Evolutionary conservation across 176 grass and related monocot species (phyloP), one percentile per base, ranked within the genome.

Genomic region (Dendrocalamus sinicus): DNA sequence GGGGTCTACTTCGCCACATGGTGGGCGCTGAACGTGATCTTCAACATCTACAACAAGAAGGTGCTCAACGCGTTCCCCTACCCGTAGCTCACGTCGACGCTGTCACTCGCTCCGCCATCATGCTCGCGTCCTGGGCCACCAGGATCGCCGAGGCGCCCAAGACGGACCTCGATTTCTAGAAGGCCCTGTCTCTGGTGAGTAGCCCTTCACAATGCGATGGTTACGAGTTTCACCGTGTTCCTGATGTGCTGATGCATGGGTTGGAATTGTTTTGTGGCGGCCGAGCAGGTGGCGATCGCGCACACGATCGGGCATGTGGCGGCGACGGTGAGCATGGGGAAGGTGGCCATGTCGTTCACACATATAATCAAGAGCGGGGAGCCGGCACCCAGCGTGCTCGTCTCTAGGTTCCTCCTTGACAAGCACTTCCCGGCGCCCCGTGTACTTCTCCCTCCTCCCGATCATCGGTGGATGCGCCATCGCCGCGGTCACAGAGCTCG

Each of bases 291-390:
- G 76, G 93, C 1, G 26, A 28, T 28, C 26, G 26, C 26, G 26
- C 26, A 28, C 26, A 28, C 96, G 52, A 84, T 98, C 59, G 96
- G 96, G 67, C 96, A 98, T 83, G 96, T 98, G 65, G 93, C 96
- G 51, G 96, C 96, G 73, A 98, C 91, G 26, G 86, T 98, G 76
- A 98, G 96, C 96, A 98, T 98, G 96, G 88, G 91, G 2, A 98
- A 98, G 91, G 96, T 98, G 78, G 93, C 93, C 50, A 93, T 95
- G 30, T 98, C 96, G 0, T 98, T 98, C 81, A 98, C 96, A 54
- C 96, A 95, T 82, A 98, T 98, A 85, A 98, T 98, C 77, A 98
- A 98, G 96, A 98, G 96, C 77, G 86, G 80, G 1, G 96, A 98
- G 86, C 96, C 93, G 77, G 96, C 96, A 9, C 95, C 95, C 91